These are phyloP conservation scores for Torrubiella hemipterigena DNA, from an alignment of 2,329 filamentous ascomycete genomes.

Conservation along the genomic window DNA sequence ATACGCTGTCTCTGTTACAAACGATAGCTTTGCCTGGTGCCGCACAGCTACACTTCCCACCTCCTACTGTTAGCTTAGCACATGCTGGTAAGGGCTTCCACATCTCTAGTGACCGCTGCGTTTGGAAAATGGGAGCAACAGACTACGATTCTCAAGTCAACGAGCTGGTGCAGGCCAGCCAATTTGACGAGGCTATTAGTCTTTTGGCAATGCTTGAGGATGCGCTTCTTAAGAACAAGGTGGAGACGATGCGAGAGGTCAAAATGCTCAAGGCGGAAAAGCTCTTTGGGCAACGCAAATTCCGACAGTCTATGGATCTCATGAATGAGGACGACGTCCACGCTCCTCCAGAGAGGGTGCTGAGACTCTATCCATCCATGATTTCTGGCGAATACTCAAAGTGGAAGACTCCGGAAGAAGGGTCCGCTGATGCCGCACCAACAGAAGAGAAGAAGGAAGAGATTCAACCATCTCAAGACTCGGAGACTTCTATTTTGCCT, in stretches of 20 bases:
- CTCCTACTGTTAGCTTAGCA: conserved; percentile 84
- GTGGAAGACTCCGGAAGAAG: conserved; percentile 25
- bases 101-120: conserved; percentile 77
- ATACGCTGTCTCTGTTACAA: conserved; percentile 82
- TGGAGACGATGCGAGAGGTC: conserved; percentile 66
- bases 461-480: conserved; percentile 14
- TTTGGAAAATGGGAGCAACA: conserved; percentile 93
- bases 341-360: conserved; percentile 79
- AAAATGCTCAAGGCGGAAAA: conserved; percentile 85
- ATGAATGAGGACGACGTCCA: conserved; percentile 76
- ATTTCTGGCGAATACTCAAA: conserved; percentile 75
- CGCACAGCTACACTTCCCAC: conserved; percentile 77
- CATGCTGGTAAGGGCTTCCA: conserved; percentile 95
- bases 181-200: conserved; percentile 86
- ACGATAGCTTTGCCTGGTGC: conserved; percentile 72
- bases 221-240: conserved; percentile 75
- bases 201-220: conserved; percentile 84
- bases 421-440: conserved; percentile 30
- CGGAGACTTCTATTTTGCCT: conserved; percentile 21
- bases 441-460: conserved; percentile 15
- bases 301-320: conserved; percentile 74
- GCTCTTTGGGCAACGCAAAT: conserved; percentile 74
- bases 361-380: conserved; percentile 68
- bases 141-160: conserved; percentile 86
- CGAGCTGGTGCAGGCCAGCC: conserved; percentile 59